Conservation (phyloP, 2,329 filamentous ascomycete genomes). For the Xylariales sp. region DNA sequence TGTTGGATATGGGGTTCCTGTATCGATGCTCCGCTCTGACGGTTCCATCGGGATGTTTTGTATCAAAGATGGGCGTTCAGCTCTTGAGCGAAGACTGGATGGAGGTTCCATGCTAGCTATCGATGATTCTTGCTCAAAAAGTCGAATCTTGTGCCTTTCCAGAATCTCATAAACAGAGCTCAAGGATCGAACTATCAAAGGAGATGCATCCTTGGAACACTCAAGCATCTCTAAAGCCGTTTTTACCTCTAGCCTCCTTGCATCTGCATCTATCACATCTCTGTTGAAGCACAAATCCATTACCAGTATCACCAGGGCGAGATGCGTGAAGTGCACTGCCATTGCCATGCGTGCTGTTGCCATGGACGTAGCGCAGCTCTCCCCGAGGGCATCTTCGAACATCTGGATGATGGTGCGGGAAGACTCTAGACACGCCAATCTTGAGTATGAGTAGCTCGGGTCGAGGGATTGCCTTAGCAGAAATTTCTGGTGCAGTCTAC, state of each 20-base stretch:
- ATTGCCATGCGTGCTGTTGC: constrained; percentile 12
- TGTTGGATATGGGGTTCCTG: background rate
- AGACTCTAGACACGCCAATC: constrained; percentile 12
- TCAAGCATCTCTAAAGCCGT: constrained; percentile 9
- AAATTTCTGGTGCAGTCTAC: constrained; percentile 15
- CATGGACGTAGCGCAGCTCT: constrained; percentile 5
- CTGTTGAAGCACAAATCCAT: constrained; percentile 16
- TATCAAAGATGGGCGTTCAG: background rate
- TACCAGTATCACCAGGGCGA: constrained; percentile 13
- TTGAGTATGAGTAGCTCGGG: constrained; percentile 11
- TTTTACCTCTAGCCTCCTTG: constrained; percentile 10
- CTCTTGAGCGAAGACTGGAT: background rate
- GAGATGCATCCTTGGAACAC: constrained; percentile 7
- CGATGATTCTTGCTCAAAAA: background rate
- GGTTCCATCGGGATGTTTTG: background rate
- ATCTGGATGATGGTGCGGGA: constrained; percentile 9
- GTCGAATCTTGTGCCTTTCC: constrained; percentile 7
- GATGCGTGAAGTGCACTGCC: constrained; percentile 14
- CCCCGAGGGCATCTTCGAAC: constrained; percentile 8
- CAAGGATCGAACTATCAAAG: constrained; percentile 9
- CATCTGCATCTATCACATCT: constrained; percentile 7
- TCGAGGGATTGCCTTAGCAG: constrained; percentile 12
- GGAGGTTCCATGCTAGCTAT: background rate
- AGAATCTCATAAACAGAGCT: constrained; percentile 7
- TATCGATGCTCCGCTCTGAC: background rate